These are phyloP conservation scores for Acer saccharum DNA, from an alignment of 345 rosid genomes.

Conservation along the genomic window DNA sequence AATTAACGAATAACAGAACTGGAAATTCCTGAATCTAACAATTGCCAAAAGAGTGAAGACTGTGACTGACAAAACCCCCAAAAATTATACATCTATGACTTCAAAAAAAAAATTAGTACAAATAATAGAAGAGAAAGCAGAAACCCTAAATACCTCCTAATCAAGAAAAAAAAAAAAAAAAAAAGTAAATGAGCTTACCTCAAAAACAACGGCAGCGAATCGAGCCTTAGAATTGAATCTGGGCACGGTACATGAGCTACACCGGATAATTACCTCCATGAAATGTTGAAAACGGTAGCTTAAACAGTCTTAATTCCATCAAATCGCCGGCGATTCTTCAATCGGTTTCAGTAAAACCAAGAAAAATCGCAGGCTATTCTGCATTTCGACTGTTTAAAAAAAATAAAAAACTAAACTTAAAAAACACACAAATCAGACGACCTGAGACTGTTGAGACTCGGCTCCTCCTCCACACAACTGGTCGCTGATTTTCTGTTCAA, in stretches of 20 bases:
- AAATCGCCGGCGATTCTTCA: slow-evolving; percentile 43
- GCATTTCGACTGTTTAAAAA: slow-evolving; percentile 36
- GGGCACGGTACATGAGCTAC: slow-evolving; percentile 33
- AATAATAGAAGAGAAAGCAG: not conserved
- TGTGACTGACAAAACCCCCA: slow-evolving; percentile 12
- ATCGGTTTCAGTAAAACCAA: slow-evolving; percentile 29
- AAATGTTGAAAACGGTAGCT: slow-evolving; percentile 35
- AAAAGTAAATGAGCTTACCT: slow-evolving; percentile 50
- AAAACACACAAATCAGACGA: not conserved
- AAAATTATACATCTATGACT: slow-evolving; percentile 5
- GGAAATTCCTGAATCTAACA: not conserved
- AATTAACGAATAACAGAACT: not conserved
- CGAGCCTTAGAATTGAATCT: slow-evolving; percentile 48
- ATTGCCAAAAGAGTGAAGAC: slow-evolving; percentile 1
- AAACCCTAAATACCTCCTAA: slow-evolving; percentile 33
- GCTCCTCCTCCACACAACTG: not conserved
- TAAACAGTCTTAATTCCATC: slow-evolving; percentile 53
- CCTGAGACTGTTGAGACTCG: not conserved
- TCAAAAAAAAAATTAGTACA: not conserved
- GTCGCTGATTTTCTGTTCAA: not conserved
- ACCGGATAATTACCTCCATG: slow-evolving; percentile 67
- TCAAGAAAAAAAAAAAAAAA: not conserved
- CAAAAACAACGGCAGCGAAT: slow-evolving; percentile 45
- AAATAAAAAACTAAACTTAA: not conserved
- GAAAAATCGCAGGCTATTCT: slow-evolving; percentile 27